These are phyloP conservation scores for Colletotrichum sp. DNA, from an alignment of 2,329 filamentous ascomycete genomes.

Conservation along the genomic window DNA sequence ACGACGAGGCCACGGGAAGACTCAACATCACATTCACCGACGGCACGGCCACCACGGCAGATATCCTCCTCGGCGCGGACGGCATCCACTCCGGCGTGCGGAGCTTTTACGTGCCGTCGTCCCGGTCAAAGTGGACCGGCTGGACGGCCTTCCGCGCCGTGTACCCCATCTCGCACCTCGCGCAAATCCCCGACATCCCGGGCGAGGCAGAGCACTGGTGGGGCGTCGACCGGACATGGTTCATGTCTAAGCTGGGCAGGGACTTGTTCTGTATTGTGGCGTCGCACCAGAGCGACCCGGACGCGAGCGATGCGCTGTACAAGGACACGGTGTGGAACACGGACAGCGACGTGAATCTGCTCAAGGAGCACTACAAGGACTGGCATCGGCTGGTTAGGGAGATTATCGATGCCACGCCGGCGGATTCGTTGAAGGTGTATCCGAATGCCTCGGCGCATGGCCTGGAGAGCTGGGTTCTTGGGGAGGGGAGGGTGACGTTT, in stretches of 20 bases:
- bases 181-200: constrained; percentile 40
- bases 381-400: constrained; percentile 46
- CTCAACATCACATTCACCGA: constrained; percentile 51
- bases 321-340: constrained; percentile 41
- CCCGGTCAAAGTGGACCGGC: constrained; percentile 45
- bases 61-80: constrained; percentile 57
- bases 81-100: constrained; percentile 55
- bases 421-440: constrained; percentile 37
- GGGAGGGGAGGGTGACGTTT: constrained; percentile 35
- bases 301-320: constrained; percentile 32
- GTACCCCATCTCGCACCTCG: constrained; percentile 43
- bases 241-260: constrained; percentile 45
- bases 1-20: constrained; percentile 27
- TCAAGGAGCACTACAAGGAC: constrained; percentile 41
- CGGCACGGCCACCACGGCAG: constrained; percentile 44
- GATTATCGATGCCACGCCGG: constrained; percentile 44
- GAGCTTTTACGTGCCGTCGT: constrained; percentile 45
- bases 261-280: constrained; percentile 48
- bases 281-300: constrained; percentile 40
- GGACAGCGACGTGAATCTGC: constrained; percentile 36
- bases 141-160: constrained; percentile 50
- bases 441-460: constrained; percentile 46
- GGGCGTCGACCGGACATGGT: constrained; percentile 46
- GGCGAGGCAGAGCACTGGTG: constrained; percentile 50
- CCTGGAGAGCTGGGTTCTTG: constrained; percentile 46